These are phyloP conservation scores for Suillus placidus DNA, from an alignment of 768 basidiomycete genomes.

Conservation along the genomic window DNA sequence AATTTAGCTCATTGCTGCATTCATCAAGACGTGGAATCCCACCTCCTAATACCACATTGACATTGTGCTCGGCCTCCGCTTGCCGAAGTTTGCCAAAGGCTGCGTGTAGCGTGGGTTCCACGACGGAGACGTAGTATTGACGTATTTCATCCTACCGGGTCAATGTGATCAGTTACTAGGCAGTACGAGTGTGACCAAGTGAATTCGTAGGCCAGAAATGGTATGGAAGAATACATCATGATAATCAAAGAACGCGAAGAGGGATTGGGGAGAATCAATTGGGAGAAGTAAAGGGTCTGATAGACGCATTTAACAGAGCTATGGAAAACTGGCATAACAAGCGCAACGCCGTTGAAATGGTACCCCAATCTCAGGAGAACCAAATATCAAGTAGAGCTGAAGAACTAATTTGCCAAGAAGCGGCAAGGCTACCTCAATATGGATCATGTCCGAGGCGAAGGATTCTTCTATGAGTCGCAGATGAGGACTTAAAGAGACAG, in stretches of 20 bases:
- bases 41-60: conserved; percentile 4
- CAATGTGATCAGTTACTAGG: conserved; percentile 22
- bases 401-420: conserved; percentile 5
- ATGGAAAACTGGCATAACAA: conserved; percentile 11
- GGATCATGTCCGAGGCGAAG: conserved; percentile 9
- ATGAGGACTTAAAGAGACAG: conserved; percentile 7
- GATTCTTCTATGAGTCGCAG: conserved; percentile 13
- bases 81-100: conserved; percentile 14
- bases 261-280: conserved; percentile 9
- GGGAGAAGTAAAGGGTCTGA: conserved; percentile 22
- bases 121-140: conserved; percentile 33
- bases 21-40: conserved; percentile 2
- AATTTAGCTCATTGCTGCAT: conserved; percentile 6
- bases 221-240: conserved; percentile 3
- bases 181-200: conserved; percentile 10
- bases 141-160: conserved; percentile 36
- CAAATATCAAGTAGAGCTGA: not conserved
- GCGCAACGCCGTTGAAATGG: not conserved
- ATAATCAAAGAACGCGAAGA: conserved; percentile 17
- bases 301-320: conserved; percentile 13
- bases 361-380: not conserved
- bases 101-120: conserved; percentile 33
- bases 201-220: conserved; percentile 7
- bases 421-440: conserved; percentile 11
- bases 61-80: conserved; percentile 1